Conservation (phyloP, 2,329 filamentous ascomycete genomes). For the Remersonia thermophila region DNA sequence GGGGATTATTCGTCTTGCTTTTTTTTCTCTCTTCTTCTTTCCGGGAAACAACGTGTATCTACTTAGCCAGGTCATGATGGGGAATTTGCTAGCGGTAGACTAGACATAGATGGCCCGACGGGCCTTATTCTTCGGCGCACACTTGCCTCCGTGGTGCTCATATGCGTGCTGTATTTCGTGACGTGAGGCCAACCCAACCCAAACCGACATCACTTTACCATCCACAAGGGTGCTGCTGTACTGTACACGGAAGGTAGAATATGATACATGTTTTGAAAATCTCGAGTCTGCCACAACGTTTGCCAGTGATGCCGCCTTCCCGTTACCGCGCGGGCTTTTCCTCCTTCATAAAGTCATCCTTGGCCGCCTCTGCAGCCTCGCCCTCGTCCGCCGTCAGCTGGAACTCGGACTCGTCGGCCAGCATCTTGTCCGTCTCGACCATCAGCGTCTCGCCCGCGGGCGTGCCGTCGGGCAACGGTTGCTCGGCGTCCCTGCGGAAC, state of each 20-base stretch:
- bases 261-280: constrained; percentile 3
- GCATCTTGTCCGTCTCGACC: constrained; percentile 27
- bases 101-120: no score
- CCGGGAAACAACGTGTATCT: no score
- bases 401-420: constrained; percentile 26
- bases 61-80: no score
- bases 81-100: no score
- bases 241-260: constrained; percentile 6
- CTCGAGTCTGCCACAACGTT: background rate
- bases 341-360: constrained; percentile 22
- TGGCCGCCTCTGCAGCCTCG: constrained; percentile 1
- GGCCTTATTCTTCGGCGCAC: no score
- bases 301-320: no score
- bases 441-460: constrained; percentile 22
- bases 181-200: no score
- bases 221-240: background rate
- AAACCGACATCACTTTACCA: no score
- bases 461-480: constrained; percentile 14
- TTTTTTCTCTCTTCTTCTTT: no score
- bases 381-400: constrained; percentile 3
- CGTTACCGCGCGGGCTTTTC: constrained; percentile 5
- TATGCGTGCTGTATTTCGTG: no score
- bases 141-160: no score
- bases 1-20: no score
- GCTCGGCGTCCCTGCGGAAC: constrained; percentile 14